Base-by-base conservation (phyloP, 495 filamentous ascomycete species). In the Halenospora varia region DNA sequence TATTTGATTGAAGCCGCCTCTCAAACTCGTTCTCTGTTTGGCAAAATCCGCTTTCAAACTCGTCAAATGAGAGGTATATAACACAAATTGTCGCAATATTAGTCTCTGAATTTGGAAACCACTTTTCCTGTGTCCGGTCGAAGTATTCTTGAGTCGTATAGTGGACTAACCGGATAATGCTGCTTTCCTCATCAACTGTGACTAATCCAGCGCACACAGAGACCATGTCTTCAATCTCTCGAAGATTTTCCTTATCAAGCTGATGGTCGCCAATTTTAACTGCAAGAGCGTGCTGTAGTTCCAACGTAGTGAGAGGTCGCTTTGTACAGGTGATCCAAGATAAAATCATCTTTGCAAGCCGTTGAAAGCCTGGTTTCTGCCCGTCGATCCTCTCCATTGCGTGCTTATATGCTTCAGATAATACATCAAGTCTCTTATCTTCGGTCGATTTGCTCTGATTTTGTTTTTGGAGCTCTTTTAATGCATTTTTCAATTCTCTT, bases 131-230 rank as follows among this genome's bases (percentile, higher is more conserved):
- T 15, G 61, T 75, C 19, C 63, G 60, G 18, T 76, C 66, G 40
- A 84, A 75, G 62, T 79, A 85, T 44, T 77, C 71, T 56, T 82
- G 74, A 0, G 78, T 70, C 3, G 82, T 83, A 54, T 79, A 82
- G 62, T 84, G 83, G 4, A 82, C 75, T 20, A 86, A 67, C 11
- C 78, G 76, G 39, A 83, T 68, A 44, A 77, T 70, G 10, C 59
- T 39, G 49, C 72, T 82, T 19, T 74, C 70, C 18, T 73, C 42
- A 48, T 85, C 77, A 4, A 81, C 53, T 2, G 69, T 78, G 3
- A 83, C 74, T 18, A 88, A 66, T 2, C 83, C 82, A 46, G 75
- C 75, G 57, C 82, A 85, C 15, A 76, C 70, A 25, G 56, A 58
- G 46, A 57, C 53, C 11, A 74, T 66, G 9, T 72, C 60, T 51